Percentiles rank a stretch among this genome's conserved stretches.
phyloP scores from a whole-genome alignment of 345 rosid genomes.

The Syzygium jambos region DNA sequence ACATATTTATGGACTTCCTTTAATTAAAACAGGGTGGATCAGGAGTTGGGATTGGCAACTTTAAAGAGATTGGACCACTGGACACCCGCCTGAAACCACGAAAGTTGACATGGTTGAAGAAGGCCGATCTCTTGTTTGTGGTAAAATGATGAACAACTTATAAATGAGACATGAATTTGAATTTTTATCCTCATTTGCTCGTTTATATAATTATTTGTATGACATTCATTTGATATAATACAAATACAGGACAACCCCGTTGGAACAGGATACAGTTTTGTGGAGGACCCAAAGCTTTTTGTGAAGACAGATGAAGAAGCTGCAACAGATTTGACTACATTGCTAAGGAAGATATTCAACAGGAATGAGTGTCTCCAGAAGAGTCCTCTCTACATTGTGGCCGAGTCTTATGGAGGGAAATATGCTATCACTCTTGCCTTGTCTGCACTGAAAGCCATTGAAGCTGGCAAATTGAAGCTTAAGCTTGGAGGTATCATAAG shows the following conservation, averaged over 20 bases:
- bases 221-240: neutral
- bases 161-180: neutral
- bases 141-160: conserved; percentile 7
- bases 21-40: conserved; percentile 24
- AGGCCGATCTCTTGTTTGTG: conserved; percentile 44
- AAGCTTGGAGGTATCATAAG: conserved; percentile 60
- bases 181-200: neutral
- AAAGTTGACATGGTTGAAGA: conserved; percentile 36
- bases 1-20: neutral
- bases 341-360: conserved; percentile 45
- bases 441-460: conserved; percentile 46
- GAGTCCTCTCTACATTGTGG: conserved; percentile 70
- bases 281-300: conserved; percentile 20
- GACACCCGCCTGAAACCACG: conserved; percentile 26
- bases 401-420: conserved; percentile 94
- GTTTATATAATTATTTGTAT: neutral
- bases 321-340: conserved; percentile 65
- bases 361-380: conserved; percentile 30
- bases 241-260: conserved; percentile 34
- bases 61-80: conserved; percentile 36
- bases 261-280: conserved; percentile 41
- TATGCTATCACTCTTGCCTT: conserved; percentile 72
- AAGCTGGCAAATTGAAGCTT: conserved; percentile 48
- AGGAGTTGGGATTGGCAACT: conserved; percentile 37
- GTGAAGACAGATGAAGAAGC: conserved; percentile 80